Evolutionary conservation across 2,329 filamentous ascomycete species (phyloP).

Genomic region (Alternaria ethzedia): DNA sequence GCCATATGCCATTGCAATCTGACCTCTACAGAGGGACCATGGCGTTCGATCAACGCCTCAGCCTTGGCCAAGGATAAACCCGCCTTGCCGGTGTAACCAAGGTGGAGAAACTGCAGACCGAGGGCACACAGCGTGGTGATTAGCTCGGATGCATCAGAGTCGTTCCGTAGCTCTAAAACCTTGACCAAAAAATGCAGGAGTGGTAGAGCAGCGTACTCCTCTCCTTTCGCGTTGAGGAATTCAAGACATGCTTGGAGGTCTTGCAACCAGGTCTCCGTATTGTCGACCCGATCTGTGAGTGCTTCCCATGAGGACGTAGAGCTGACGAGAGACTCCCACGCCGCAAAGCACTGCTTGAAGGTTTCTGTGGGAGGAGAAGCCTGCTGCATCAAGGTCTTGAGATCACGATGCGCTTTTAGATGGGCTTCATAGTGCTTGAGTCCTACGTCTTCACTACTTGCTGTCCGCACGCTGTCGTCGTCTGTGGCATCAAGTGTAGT

Average conservation of each 20-base stretch:
- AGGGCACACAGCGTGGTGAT: conserved; percentile 55
- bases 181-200: conserved; percentile 58
- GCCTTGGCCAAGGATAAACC: conserved; percentile 64
- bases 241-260: conserved; percentile 62
- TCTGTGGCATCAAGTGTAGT: not conserved
- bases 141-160: conserved; percentile 46
- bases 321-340: conserved; percentile 50
- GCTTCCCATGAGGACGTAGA: conserved; percentile 41
- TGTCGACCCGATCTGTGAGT: conserved; percentile 57
- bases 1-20: conserved; percentile 69
- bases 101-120: conserved; percentile 62
- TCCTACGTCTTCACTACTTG: conserved; percentile 38
- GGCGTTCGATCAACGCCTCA: conserved; percentile 55
- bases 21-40: conserved; percentile 53
- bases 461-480: not conserved
- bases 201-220: conserved; percentile 57
- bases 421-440: conserved; percentile 45
- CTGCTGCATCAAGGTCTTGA: conserved; percentile 54
- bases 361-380: conserved; percentile 25
- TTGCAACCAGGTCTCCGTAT: conserved; percentile 56
- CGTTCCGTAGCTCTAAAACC: conserved; percentile 55
- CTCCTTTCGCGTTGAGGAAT: conserved; percentile 64
- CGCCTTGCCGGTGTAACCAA: conserved; percentile 67
- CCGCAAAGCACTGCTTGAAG: conserved; percentile 40
- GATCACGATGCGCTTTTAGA: conserved; percentile 42